Conservation (phyloP, 441 rosid genomes). For the Gossypium laxum region DNA sequence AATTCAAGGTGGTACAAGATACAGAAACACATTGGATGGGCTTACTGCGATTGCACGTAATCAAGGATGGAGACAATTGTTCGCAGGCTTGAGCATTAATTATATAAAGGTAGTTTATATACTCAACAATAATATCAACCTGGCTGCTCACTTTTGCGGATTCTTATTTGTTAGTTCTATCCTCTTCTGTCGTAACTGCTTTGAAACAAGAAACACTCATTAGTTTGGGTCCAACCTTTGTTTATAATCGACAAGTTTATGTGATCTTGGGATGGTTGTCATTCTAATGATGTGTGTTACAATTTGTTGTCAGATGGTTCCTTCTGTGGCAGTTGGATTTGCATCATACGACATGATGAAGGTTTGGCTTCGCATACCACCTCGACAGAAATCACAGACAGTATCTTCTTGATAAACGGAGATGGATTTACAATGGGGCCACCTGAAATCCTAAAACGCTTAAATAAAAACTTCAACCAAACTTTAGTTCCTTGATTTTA, state of each 20-base stretch:
- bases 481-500: not conserved
- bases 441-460: not conserved
- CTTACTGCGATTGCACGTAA: conserved; percentile 49
- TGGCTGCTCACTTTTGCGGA: not conserved
- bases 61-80: conserved; percentile 88
- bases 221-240: not conserved
- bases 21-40: conserved; percentile 61
- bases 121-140: conserved; percentile 1
- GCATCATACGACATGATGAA: conserved; percentile 84
- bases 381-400: conserved; percentile 47
- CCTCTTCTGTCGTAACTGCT: not conserved
- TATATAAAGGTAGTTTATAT: conserved; percentile 57
- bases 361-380: conserved; percentile 79
- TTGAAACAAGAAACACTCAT: not conserved
- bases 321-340: conserved; percentile 92
- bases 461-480: not conserved
- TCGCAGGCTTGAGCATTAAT: conserved; percentile 91
- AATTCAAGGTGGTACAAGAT: conserved; percentile 39
- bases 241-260: not conserved
- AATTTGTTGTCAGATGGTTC: conserved; percentile 55
- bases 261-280: not conserved
- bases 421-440: not conserved
- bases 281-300: conserved; percentile 8
- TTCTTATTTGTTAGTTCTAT: not conserved
- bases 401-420: conserved; percentile 27